Evolutionary conservation across 495 filamentous ascomycete genomes (phyloP), one percentile per base, ranked within the genome.

Genomic region (Cladorrhinum samala): DNA sequence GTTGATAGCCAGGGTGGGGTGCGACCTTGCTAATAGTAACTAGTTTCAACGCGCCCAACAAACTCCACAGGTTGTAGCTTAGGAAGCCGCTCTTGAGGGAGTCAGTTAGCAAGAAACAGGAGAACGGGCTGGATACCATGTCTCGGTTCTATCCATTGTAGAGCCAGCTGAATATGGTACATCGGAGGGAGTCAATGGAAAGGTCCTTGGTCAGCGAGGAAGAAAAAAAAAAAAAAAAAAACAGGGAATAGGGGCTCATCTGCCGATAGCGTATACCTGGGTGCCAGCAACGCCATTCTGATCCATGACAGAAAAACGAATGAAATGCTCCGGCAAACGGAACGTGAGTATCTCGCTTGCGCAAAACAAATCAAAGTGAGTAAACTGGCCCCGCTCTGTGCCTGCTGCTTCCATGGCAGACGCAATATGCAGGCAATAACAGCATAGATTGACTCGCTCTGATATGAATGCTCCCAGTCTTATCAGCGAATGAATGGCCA

Each of bases 371-470:
- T 14, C 39, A 17, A n/a, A 41, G 39, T 5, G 27, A 33, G 24
- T 47, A 24, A 30, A 9, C 48, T 23, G 36, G 25, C 7, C 4
- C 24, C 17, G 48, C 37, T 50, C 37, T 38, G 48, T n/a, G n/a
- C n/a, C n/a, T n/a, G n/a, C n/a, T n/a, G n/a, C n/a, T 39, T 21
- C 21, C 36, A 39, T 50, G 37, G 25, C 37, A 11, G 20, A 27
- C 11, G 33, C 20, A 50, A 50, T 50, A 41, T 50, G 37, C 20
- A 23, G 20, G 48, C 48, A 50, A 50, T 50, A 19, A 41, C 38
- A 8, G 48, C 16, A 19, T n/a, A 50, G 40, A 39, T 21, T 50
- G 37, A n/a, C n/a, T n/a, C n/a, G n/a, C n/a, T n/a, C n/a, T n/a
- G n/a, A n/a, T n/a, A n/a, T n/a, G n/a, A n/a, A n/a, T n/a, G 4